Evolutionary conservation across 176 grass and related monocot genomes (phyloP), one percentile per base, ranked within the genome.

Genomic region (Bolboschoenus planiculmis): DNA sequence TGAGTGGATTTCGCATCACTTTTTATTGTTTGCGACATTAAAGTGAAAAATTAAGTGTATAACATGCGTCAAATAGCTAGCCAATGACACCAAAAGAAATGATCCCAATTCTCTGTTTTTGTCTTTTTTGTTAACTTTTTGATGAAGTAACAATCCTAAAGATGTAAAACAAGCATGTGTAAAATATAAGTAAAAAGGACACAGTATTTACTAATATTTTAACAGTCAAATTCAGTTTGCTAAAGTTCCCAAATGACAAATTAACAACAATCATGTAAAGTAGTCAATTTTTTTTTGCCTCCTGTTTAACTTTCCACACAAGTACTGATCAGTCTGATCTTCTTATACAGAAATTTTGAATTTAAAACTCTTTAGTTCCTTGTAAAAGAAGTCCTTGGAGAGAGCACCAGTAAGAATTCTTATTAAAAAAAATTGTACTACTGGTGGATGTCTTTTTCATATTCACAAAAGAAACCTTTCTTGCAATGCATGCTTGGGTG

Each of bases 71-170:
- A 58, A 59, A 16, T 9, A 66, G 18, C 39, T 39, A 65, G 42
- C 80, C 80, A 82, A 82, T 66, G 14, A 39, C 43, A 63, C 59
- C 80, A 82, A 26, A 82, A 66, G 7, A 65, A 82, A 64, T 40
- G 23, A 64, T 82, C 14, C 58, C 36, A 82, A 34, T 40, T 23
- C 26, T 26, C 53, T 20, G 23, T 10, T 21, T 35, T 21, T 21
- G 1, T 20, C 14, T 9, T 56, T 56, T 35, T n/a, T 57, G 9
- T 56, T 29, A 31, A 56, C 2, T 10, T 79, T 56, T 10, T 68
- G 76, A 57, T 37, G 5, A 24, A 44, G 35, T 76, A 27, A 27
- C 18, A 10, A 48, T 48, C 36, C 8, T 24, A 44, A 23, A 44
- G 10, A 10, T 15, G 10, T 43, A 71, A 71, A 71, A 71, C 20